Evolutionary conservation across 495 filamentous ascomycete species (phyloP).

Genomic region (Trichocladium uniseriatum): DNA sequence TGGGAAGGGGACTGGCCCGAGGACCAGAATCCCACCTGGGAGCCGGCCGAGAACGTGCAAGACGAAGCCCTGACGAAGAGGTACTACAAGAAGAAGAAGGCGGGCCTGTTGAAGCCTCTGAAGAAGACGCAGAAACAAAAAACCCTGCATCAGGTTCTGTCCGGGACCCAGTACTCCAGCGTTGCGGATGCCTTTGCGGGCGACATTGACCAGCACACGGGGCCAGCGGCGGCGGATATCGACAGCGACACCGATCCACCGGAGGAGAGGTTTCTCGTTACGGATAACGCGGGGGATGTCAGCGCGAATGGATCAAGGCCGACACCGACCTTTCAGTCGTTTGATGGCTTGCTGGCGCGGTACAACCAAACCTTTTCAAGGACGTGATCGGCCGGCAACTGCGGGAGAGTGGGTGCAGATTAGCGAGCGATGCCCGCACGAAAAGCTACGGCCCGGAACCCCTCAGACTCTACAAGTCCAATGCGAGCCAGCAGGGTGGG

Average conservation of each 20-base stretch:
- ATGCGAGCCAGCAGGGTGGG: too few species aligned
- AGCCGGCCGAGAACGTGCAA: conserved; percentile 34
- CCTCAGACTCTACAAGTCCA: too few species aligned
- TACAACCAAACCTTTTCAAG: not conserved
- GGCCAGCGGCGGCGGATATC: not conserved
- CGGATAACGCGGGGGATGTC: conserved; percentile 6
- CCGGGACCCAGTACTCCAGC: conserved; percentile 27
- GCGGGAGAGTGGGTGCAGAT: too few species aligned
- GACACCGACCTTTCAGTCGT: not conserved
- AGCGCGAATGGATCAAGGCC: not conserved
- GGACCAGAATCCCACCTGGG: conserved; percentile 40
- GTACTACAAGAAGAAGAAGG: conserved; percentile 26
- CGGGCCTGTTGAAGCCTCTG: conserved; percentile 9
- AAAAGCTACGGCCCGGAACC: too few species aligned
- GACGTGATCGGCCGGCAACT: not conserved
- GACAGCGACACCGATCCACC: conserved; percentile 6
- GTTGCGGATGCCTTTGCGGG: conserved; percentile 35
- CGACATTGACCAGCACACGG: conserved; percentile 14
- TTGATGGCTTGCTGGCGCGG: conserved; percentile 1
- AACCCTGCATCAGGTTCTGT: conserved; percentile 6
- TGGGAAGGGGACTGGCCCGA: conserved; percentile 42
- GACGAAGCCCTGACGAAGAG: conserved; percentile 18
- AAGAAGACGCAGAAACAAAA: conserved; percentile 10
- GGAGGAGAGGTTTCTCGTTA: conserved; percentile 15
- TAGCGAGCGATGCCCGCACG: too few species aligned